A percentile compares a stretch with the other conserved stretches of the same genome.
Conservation (phyloP, 148 eudicot genomes). For the Cornus florida region DNA sequence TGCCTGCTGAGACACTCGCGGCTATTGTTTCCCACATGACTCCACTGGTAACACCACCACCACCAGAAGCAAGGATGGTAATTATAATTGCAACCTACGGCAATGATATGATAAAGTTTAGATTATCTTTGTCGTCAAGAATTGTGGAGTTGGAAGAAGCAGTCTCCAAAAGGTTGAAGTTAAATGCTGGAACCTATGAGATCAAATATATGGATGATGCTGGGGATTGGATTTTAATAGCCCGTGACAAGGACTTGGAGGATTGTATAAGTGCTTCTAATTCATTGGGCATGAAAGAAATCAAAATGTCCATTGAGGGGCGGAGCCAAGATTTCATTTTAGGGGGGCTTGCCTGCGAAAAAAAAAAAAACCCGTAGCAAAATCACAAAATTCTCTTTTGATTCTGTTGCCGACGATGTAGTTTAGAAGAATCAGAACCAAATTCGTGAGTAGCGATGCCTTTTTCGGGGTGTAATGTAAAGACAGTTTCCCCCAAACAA, state of each 20-base stretch:
- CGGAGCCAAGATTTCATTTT: neutral
- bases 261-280: neutral
- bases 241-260: neutral
- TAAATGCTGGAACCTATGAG: neutral
- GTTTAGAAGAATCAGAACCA: too few species aligned
- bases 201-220: conserved; percentile 2
- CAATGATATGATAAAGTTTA: neutral
- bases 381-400: too few species aligned
- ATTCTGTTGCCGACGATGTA: too few species aligned
- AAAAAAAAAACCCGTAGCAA: too few species aligned
- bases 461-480: too few species aligned
- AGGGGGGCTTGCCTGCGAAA: too few species aligned
- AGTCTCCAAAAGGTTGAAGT: neutral
- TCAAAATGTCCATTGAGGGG: neutral
- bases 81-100: neutral
- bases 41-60: neutral
- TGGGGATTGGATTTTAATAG: neutral
- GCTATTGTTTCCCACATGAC: neutral
- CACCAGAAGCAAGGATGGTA: neutral
- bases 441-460: too few species aligned
- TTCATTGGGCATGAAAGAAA: neutral
- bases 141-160: neutral
- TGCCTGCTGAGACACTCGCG: neutral
- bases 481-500: too few species aligned
- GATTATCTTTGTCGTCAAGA: neutral